phyloP scores from a whole-genome alignment of 1,284 basidiomycete species.

The Termitomyces sp. region DNA sequence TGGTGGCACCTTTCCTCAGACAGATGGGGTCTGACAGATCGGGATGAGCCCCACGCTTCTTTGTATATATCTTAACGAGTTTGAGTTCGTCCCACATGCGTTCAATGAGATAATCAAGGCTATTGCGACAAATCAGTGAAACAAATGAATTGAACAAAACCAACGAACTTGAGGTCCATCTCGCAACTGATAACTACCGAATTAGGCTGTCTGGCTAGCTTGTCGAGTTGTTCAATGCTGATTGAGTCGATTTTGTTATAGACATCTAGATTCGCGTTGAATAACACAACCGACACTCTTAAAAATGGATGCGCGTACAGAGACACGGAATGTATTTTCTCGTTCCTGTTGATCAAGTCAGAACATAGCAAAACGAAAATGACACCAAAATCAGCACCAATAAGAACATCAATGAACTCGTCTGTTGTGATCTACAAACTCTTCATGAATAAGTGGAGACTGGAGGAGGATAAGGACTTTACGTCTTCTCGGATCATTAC shows the following conservation, averaged over 20 bases:
- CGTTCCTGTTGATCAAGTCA: slow-evolving; percentile 50
- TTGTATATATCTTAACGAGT: slow-evolving; percentile 93
- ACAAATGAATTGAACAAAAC: slow-evolving; percentile 2
- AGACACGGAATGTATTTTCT: slow-evolving; percentile 94
- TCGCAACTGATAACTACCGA: slow-evolving; percentile 95
- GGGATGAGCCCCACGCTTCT: slow-evolving; percentile 91
- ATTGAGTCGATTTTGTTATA: slow-evolving; percentile 96
- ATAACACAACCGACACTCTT: background rate
- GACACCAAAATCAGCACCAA: slow-evolving; percentile 46
- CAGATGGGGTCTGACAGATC: slow-evolving; percentile 93
- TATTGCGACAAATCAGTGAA: slow-evolving; percentile 27
- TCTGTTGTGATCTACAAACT: slow-evolving; percentile 80
- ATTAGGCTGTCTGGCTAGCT: slow-evolving; percentile 82
- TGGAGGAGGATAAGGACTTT: slow-evolving; percentile 10
- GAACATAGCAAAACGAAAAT: slow-evolving; percentile 5
- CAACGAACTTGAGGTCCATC: slow-evolving; percentile 76
- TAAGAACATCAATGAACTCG: slow-evolving; percentile 95
- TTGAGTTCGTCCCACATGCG: slow-evolving; percentile 86
- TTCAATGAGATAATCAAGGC: slow-evolving; percentile 84
- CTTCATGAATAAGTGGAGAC: background rate
- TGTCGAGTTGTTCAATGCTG: slow-evolving; percentile 86
- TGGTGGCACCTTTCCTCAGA: slow-evolving; percentile 85
- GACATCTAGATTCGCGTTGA: slow-evolving; percentile 53
- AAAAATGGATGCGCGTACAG: slow-evolving; percentile 41
- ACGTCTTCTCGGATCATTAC: slow-evolving; percentile 97